These are phyloP conservation scores for Amaranthus cruentus DNA, from an alignment of 148 eudicot species.

Conservation along the genomic window DNA sequence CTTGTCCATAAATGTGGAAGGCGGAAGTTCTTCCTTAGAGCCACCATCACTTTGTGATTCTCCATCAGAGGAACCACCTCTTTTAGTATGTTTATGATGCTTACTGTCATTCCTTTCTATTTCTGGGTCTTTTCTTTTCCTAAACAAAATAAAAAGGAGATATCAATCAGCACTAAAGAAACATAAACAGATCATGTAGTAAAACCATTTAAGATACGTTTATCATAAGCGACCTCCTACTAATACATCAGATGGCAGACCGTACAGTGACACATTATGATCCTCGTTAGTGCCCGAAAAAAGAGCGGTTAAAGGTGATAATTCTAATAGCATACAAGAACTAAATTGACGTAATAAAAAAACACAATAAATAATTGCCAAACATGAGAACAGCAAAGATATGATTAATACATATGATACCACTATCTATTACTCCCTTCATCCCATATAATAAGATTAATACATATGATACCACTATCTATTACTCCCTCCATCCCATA, in stretches of 20 bases:
- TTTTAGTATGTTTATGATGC: slow-evolving; percentile 14
- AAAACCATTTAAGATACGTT: background rate
- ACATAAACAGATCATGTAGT: background rate
- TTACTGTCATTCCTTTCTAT: slow-evolving; percentile 27
- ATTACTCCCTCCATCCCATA: background rate
- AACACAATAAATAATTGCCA: background rate
- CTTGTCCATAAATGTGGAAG: slow-evolving; percentile 24
- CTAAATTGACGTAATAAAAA: background rate
- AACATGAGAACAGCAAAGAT: background rate
- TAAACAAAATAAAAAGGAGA: slow-evolving; percentile 19
- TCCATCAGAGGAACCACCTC: slow-evolving; percentile 21
- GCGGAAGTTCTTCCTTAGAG: slow-evolving; percentile 21
- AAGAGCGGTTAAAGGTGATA: background rate
- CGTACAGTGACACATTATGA: background rate
- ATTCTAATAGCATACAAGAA: background rate
- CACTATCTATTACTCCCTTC: background rate
- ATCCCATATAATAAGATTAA: background rate
- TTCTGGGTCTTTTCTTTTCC: slow-evolving; percentile 47
- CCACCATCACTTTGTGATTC: slow-evolving; percentile 18
- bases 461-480: background rate
- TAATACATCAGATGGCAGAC: background rate
- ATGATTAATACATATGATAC: background rate
- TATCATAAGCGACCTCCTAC: background rate
- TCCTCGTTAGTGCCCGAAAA: background rate
- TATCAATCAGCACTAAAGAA: background rate